These are phyloP conservation scores for Quercus dentata DNA, from an alignment of 306 rosid species.

Conservation along the genomic window DNA sequence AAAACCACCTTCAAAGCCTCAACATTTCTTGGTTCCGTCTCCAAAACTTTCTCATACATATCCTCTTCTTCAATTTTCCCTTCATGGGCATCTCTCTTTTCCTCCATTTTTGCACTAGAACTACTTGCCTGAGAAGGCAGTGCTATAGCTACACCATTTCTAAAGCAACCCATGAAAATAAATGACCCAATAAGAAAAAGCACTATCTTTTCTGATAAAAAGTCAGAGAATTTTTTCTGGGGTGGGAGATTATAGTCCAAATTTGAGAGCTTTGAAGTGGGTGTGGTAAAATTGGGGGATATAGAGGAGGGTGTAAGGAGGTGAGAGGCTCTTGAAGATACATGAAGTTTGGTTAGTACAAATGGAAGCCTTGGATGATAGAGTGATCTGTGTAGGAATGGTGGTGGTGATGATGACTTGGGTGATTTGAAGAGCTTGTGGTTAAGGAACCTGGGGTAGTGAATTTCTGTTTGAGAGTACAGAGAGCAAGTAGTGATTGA, in stretches of 20 bases:
- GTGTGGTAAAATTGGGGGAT: conserved; percentile 15
- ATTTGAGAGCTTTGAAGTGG: conserved; percentile 16
- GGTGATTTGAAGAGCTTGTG: not conserved
- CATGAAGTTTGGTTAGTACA: conserved; percentile 2
- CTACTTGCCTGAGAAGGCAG: conserved; percentile 40
- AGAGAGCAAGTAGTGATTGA: conserved; percentile 15
- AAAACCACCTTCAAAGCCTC: conserved; percentile 75
- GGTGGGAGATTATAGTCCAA: conserved; percentile 1
- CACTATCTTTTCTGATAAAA: conserved; percentile 36
- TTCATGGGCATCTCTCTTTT: conserved; percentile 24
- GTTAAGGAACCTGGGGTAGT: not conserved
- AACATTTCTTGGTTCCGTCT: conserved; percentile 55
- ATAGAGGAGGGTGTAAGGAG: conserved; percentile 9
- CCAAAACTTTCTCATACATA: conserved; percentile 58
- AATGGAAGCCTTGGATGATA: not conserved
- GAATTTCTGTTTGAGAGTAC: not conserved
- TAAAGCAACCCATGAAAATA: conserved; percentile 49
- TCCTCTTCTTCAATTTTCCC: conserved; percentile 46
- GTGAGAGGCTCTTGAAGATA: conserved; percentile 5
- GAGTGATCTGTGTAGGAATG: not conserved
- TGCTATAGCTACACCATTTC: conserved; percentile 42
- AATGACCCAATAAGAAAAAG: conserved; percentile 65
- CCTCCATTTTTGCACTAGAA: conserved; percentile 34
- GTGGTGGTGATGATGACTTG: not conserved
- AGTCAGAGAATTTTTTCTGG: conserved; percentile 14